phyloP scores from a whole-genome alignment of 108 stramenopile species.

The Skeletonema tropicum region DNA sequence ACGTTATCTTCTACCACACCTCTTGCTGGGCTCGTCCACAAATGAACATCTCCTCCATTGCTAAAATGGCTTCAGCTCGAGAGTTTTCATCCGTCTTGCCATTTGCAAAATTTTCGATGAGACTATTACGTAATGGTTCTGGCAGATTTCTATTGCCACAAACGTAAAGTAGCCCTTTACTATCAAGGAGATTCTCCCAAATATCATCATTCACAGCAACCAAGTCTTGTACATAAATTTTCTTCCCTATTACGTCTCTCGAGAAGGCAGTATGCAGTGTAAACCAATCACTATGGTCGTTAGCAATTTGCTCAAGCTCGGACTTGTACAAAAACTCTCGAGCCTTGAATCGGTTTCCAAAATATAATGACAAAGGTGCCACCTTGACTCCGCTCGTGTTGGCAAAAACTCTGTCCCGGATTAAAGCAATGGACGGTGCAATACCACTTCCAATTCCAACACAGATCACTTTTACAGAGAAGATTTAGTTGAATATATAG shows the following conservation, averaged over 20 bases:
- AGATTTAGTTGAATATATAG: background rate
- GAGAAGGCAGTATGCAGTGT: slow-evolving; percentile 85
- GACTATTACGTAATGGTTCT: slow-evolving; percentile 54
- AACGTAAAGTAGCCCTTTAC: slow-evolving; percentile 64
- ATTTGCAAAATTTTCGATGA: slow-evolving; percentile 51
- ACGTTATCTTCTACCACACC: slow-evolving; percentile 55
- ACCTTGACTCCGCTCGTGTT: slow-evolving; percentile 53
- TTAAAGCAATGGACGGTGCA: slow-evolving; percentile 88
- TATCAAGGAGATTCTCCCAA: slow-evolving; percentile 38
- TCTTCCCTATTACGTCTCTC: slow-evolving; percentile 72
- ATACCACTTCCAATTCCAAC: slow-evolving; percentile 91
- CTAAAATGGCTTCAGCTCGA: slow-evolving; percentile 37
- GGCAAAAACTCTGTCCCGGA: slow-evolving; percentile 77
- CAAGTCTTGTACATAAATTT: slow-evolving; percentile 92
- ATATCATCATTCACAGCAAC: slow-evolving; percentile 65
- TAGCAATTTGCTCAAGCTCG: slow-evolving; percentile 66
- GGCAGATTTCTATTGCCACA: slow-evolving; percentile 77
- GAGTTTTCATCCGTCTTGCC: slow-evolving; percentile 30
- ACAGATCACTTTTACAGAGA: slow-evolving; percentile 59
- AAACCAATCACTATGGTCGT: slow-evolving; percentile 66
- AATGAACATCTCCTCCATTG: slow-evolving; percentile 62
- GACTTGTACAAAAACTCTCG: slow-evolving; percentile 86
- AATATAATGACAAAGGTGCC: slow-evolving; percentile 79
- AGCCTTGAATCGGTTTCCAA: slow-evolving; percentile 80
- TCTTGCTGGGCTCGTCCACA: slow-evolving; percentile 67